These are phyloP conservation scores for Fraxinus greggii DNA, from an alignment of 305 asterid genomes.

Conservation along the genomic window DNA sequence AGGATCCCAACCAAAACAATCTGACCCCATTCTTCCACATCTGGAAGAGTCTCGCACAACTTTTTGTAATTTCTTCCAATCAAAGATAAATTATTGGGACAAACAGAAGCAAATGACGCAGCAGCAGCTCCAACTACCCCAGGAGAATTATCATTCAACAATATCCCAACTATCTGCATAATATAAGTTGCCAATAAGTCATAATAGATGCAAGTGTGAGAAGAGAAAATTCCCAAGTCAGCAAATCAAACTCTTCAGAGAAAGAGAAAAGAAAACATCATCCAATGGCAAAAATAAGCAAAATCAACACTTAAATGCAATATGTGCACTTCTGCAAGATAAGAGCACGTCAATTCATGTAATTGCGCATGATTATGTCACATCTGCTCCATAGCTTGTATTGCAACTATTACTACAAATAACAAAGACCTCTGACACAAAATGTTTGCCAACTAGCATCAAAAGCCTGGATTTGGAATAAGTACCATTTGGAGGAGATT, in stretches of 20 bases:
- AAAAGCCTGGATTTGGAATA: background rate
- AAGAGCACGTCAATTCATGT: background rate
- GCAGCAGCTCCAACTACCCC: conserved; percentile 99
- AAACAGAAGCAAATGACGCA: conserved; percentile 81
- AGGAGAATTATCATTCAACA: conserved; percentile 88
- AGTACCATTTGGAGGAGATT: background rate
- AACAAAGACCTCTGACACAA: background rate
- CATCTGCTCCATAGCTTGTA: background rate
- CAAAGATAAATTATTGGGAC: conserved; percentile 79
- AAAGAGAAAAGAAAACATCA: conserved; percentile 15
- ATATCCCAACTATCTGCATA: conserved; percentile 73
- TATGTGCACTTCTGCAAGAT: conserved; percentile 4
- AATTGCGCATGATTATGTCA: background rate
- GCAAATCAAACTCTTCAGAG: conserved; percentile 7
- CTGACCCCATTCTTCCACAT: conserved; percentile 99
- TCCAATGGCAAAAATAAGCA: conserved; percentile 3
- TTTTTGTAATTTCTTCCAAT: conserved; percentile 78
- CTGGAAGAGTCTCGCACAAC: conserved; percentile 91
- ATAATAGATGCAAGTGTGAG: background rate
- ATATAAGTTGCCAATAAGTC: conserved; percentile 25
- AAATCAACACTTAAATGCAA: conserved; percentile 13
- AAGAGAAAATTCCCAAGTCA: conserved; percentile 13
- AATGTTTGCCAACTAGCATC: background rate
- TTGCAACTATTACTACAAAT: background rate
- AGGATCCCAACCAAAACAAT: conserved; percentile 81